Base-by-base conservation (phyloP, 2,329 filamentous ascomycete genomes). In the Akanthomyces lecanii region DNA sequence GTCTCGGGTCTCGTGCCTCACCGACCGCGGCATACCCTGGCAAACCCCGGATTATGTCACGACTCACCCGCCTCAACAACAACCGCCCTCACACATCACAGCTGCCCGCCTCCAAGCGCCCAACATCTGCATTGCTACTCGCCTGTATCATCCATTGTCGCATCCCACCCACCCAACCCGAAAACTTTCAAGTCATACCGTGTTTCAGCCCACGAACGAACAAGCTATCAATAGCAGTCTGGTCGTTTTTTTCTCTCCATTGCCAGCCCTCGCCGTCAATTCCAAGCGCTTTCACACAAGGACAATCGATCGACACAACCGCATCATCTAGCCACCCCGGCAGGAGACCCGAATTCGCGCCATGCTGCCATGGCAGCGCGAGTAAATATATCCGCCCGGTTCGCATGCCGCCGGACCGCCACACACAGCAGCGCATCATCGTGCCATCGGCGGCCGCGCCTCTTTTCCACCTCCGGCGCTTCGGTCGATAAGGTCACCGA, bases 401-500 rank as follows among this genome's bases (percentile, higher is more conserved):
- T 65, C 30, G 50, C 55, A 16, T 45, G 61, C 61, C 52, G 44
- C n/a, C 61, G 45, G 23, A 36, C 33, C 30, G 45, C 53, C 21
- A 21, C 61, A 28, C 14, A 28, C 30, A 52, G 8, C 36, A 23
- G n/a, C 54, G 18, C 38, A 18, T 28, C 25, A 30, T 10, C 38
- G 28, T 56, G 40, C 23, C 57, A 5, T 51, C 63, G 38, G n/a
- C 36, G 56, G 25, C 38, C 42, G n/a, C 52, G 57, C 21, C 45
- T 50, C 44, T 61, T 61, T 23, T 67, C 65, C 54, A 65, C 67
- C 38, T 59, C 65, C 28, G 64, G 64, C 21, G 44, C 55, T 4
- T 47, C 62, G 11, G 44, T 61, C 11, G 63, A 71, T 58, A 69
- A 71, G 52, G 82, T 86, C 21, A 83, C 84, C 45, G 89, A 94